Evolutionary conservation across 352 stramenopile species (phyloP), one percentile per base, ranked within the genome.

Genomic region (Globisporangium paddicum): DNA sequence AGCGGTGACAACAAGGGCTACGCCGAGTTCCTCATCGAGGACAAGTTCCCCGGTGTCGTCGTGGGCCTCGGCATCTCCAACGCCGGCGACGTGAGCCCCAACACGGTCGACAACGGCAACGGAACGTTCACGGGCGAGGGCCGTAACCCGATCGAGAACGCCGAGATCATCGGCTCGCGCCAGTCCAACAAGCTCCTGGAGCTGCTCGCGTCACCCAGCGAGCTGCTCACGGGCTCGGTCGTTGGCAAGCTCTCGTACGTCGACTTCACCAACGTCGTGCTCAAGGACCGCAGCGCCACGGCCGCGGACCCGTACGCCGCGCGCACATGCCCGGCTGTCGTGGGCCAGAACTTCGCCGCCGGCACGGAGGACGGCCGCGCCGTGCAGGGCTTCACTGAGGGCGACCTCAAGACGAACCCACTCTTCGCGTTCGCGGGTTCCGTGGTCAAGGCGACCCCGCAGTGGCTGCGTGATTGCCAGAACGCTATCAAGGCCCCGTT

Each of bases 1-100:
- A 89, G 66, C 35, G 81, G 80, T 25, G 85, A 95, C 68, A 95
- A 96, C 66, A 90, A 93, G 62, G 73, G 70, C 0, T 79, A 79
- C 42, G 72, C 72, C 2, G 71, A 77, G 62, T 81, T 77, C 30
- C 32, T 77, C 3, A 21, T 79, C 3, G 72, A 81, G 30, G 48
- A 67, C 11, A 52, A 75, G 38, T 38, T 70, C 13, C 30, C 58
- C 4, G 55, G 64, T n/a, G 60, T 71, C 8, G 40, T 73, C 1
- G 69, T 61, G 6, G 68, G 37, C 5, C 60, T 80, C 32, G 71
- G 71, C 23, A 78, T 74, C 49, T 73, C 72, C 0, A 80, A 80
- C 40, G 69, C 72, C 1, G 72, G 55, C 0, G 72, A 80, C 30
- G 67, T 80, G 45, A 80, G 72, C 53, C 72, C 72, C 10, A 80